Evolutionary conservation across 768 basidiomycete genomes (phyloP).

Genomic region (Pholiota molesta): DNA sequence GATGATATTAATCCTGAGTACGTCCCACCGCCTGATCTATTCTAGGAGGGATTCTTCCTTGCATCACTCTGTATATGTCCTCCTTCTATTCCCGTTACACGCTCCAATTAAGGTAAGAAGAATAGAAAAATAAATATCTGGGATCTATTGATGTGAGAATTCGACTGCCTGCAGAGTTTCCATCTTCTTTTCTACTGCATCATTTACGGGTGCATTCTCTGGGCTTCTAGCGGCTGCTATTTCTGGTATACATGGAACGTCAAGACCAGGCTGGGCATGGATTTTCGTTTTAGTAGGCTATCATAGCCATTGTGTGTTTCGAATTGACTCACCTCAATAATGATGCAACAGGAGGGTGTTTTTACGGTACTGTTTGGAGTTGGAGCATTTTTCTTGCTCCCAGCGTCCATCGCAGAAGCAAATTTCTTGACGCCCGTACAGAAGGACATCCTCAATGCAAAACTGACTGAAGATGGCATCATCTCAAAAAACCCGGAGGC

Average conservation of each 20-base stretch:
- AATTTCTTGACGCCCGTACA: neutral
- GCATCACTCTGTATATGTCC: neutral
- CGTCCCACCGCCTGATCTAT: no score
- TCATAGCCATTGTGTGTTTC: no score
- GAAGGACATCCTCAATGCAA: neutral
- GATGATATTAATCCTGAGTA: no score
- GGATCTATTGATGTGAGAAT: slow-evolving; percentile 36
- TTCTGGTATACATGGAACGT: slow-evolving; percentile 29
- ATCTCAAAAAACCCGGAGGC: neutral
- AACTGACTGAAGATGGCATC: neutral
- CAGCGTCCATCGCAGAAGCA: slow-evolving; percentile 30
- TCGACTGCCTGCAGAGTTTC: slow-evolving; percentile 32
- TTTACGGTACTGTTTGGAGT: slow-evolving; percentile 29
- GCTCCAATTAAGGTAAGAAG: slow-evolving; percentile 33
- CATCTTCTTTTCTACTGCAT: slow-evolving; percentile 36
- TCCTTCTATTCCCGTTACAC: slow-evolving; percentile 10
- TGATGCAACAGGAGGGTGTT: slow-evolving; percentile 24
- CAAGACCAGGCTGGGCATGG: slow-evolving; percentile 35
- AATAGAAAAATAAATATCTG: slow-evolving; percentile 27
- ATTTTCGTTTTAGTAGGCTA: slow-evolving; percentile 29
- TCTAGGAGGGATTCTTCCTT: neutral
- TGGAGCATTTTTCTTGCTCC: slow-evolving; percentile 29
- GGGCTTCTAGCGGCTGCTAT: slow-evolving; percentile 34
- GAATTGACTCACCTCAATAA: no score
- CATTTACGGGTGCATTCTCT: slow-evolving; percentile 34